Evolutionary conservation across 192 early-diverging fungal species (phyloP).

Genomic region (Coemansia sp.): DNA sequence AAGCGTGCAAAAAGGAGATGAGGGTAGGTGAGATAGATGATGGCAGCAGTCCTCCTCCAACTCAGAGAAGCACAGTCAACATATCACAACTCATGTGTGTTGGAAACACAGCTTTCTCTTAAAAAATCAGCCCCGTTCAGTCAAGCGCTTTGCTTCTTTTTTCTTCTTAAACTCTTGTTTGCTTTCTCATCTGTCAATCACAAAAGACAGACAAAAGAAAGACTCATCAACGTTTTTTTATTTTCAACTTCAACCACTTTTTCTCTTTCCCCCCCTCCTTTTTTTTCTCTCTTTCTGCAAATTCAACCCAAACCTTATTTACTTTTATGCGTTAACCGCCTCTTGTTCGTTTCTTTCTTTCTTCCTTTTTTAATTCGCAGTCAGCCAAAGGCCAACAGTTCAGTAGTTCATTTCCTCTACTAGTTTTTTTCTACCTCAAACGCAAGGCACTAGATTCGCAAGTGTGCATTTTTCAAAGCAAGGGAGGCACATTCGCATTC

Average conservation of each 20-base stretch:
- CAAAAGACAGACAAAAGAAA: too few species aligned
- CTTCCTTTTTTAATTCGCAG: constrained; percentile 6
- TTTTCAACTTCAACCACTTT: constrained; percentile 14
- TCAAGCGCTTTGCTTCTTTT: background rate
- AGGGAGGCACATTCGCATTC: constrained; percentile 2
- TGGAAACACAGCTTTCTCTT: too few species aligned
- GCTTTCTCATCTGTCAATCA: too few species aligned
- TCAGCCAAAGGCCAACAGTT: constrained; percentile 1
- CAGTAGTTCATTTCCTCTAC: background rate
- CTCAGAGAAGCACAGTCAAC: too few species aligned
- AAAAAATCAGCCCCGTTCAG: background rate
- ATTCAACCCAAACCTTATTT: constrained; percentile 9
- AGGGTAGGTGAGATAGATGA: too few species aligned
- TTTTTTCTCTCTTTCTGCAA: constrained; percentile 9
- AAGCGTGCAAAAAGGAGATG: too few species aligned
- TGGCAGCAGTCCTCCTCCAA: too few species aligned
- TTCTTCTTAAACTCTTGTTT: background rate
- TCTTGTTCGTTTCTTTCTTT: background rate
- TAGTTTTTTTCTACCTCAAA: background rate
- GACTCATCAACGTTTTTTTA: too few species aligned
- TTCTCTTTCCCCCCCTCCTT: constrained; percentile 1
- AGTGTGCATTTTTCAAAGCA: constrained; percentile 3
- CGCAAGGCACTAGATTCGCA: background rate
- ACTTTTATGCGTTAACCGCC: background rate
- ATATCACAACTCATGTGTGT: too few species aligned